phyloP scores from a whole-genome alignment of 257 asterid genomes.

The Linderniella brevidens region DNA sequence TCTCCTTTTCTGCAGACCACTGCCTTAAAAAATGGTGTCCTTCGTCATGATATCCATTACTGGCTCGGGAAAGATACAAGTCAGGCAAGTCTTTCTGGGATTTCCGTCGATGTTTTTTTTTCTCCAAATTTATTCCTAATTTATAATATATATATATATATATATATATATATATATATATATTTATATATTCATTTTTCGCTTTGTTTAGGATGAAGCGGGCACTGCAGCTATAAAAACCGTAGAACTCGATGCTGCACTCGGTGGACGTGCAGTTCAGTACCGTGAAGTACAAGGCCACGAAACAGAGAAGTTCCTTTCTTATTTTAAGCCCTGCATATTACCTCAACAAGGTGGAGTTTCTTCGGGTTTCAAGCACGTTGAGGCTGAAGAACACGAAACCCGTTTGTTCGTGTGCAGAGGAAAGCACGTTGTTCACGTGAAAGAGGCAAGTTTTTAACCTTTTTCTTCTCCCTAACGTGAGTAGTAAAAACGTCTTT shows the following conservation, averaged over 20 bases:
- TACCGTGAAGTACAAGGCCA: conserved; percentile 96
- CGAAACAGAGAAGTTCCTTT: conserved; percentile 94
- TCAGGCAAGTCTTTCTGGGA: conserved; percentile 33
- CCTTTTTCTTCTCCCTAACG: neutral
- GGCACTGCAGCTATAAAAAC: conserved; percentile 87
- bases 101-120: conserved; percentile 1
- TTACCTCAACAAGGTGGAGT: conserved; percentile 96
- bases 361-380: conserved; percentile 80
- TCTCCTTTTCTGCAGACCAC: conserved; percentile 57
- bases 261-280: conserved; percentile 99
- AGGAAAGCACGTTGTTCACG: conserved; percentile 95
- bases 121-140: conserved; percentile 11
- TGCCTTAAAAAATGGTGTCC: conserved; percentile 62
- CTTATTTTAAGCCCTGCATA: conserved; percentile 94
- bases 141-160: neutral
- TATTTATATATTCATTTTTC: too few relatives aligned
- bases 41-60: conserved; percentile 88
- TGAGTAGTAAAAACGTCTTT: too few relatives aligned
- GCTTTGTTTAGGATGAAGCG: conserved; percentile 62
- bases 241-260: conserved; percentile 83
- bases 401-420: conserved; percentile 67
- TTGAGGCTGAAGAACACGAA: conserved; percentile 64
- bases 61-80: conserved; percentile 95
- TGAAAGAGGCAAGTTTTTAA: conserved; percentile 76
- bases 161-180: too few relatives aligned